Evolutionary conservation across 2,329 filamentous ascomycete genomes (phyloP).

Genomic region (Fusarium cicatricum): DNA sequence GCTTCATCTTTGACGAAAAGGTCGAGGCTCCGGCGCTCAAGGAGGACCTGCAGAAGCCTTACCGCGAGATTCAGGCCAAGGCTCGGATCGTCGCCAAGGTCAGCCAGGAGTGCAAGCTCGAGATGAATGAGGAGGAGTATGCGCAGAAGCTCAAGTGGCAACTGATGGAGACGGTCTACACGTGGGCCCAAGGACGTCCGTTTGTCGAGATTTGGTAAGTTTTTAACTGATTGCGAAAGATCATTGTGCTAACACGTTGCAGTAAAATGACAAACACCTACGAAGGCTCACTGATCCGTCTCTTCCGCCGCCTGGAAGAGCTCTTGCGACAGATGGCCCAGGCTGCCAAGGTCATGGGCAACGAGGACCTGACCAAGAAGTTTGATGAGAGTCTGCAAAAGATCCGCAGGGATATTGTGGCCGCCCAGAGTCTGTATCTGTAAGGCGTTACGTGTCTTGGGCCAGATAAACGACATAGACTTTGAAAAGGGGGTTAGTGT

Average conservation of each 20-base stretch:
- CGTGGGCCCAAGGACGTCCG: slow-evolving; percentile 88
- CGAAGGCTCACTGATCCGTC: slow-evolving; percentile 93
- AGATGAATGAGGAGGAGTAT: slow-evolving; percentile 95
- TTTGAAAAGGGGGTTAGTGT: slow-evolving; percentile 21
- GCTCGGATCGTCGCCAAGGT: slow-evolving; percentile 91
- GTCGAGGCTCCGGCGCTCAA: slow-evolving; percentile 79
- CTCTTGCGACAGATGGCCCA: slow-evolving; percentile 94
- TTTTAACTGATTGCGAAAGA: not conserved
- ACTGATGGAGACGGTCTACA: slow-evolving; percentile 94
- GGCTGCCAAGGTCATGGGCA: slow-evolving; percentile 97
- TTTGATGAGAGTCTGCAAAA: slow-evolving; percentile 88
- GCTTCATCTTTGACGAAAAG: slow-evolving; percentile 98
- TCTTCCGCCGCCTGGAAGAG: slow-evolving; percentile 96
- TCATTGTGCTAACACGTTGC: slow-evolving; percentile 33
- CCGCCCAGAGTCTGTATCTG: slow-evolving; percentile 91
- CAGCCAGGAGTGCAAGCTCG: slow-evolving; percentile 90
- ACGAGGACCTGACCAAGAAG: slow-evolving; percentile 89
- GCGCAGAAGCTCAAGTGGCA: slow-evolving; percentile 89
- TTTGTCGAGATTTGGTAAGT: slow-evolving; percentile 96
- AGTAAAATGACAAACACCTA: slow-evolving; percentile 99
- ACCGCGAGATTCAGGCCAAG: slow-evolving; percentile 85
- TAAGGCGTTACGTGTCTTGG: slow-evolving; percentile 50
- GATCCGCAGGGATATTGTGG: slow-evolving; percentile 92
- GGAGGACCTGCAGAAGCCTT: slow-evolving; percentile 87
- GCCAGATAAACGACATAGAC: not conserved